Base-by-base conservation (phyloP, 2,329 filamentous ascomycete species). In the Sporothrix mexicana region DNA sequence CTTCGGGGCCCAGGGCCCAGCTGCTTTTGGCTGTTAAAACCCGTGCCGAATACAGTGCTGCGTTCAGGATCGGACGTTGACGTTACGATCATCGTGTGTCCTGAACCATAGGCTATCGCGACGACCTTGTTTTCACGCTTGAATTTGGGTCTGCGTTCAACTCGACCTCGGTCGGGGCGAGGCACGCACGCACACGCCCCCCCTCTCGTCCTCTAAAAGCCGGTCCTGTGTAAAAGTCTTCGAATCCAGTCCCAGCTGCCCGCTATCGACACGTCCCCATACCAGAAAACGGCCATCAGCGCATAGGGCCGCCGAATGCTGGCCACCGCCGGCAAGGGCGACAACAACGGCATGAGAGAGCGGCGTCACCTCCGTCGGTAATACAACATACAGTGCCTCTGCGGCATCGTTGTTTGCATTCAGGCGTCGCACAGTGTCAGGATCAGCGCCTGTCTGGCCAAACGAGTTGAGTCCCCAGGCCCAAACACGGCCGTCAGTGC, bases 391-490 rank as follows among this genome's bases (percentile, higher is more conserved):
- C 20, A 36, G 30, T 36, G 30, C 30, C 30, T 36, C 4, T 36
- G 30, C 30, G 30, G 4, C 30, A 36, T 36, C 30, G 30, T 36
- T 36, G 30, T 36, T 36, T 36, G 30, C 30, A 36, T 36, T 36
- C 2, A 36, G 30, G 7, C 30, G 30, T 36, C 30, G 51, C 51
- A 55, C n/a, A 10, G n/a, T 23, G n/a, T 55, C 51, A 9, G 51
- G 51, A 23, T 15, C 49, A 10, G 17, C 51, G 64, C 88, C 90
- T 8, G 88, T 89, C 79, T 91, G 86, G 71, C 88, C 89, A 78
- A 87, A 91, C 78, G 86, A 88, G 82, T 92, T 91, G 73, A 90
- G 81, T 36, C 90, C 90, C 90, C 90, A 92, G 0, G 86, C 85
- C 81, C 87, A 92, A 51, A 92, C 87, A 69, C 87, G 87, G 70